Evolutionary conservation across 2,329 filamentous ascomycete genomes (phyloP).

Genomic region (Geosmithia putterillii): DNA sequence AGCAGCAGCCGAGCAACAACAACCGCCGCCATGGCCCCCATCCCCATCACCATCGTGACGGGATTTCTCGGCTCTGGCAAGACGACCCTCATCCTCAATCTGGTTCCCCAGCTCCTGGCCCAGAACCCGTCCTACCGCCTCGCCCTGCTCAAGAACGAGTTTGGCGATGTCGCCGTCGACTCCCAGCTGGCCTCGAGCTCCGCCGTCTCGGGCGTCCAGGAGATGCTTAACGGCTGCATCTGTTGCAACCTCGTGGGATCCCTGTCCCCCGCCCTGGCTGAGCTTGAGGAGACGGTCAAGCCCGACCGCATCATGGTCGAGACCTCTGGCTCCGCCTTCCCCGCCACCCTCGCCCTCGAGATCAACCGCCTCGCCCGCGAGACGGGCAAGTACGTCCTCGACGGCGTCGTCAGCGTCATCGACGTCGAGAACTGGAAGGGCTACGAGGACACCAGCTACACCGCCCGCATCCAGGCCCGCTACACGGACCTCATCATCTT

Average conservation of each 20-base stretch:
- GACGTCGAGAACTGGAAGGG: conserved; percentile 94
- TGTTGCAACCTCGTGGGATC: conserved; percentile 98
- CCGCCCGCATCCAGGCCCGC: conserved; percentile 73
- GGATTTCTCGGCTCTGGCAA: conserved; percentile 95
- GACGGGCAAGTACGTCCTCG: conserved; percentile 58
- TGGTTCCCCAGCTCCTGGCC: conserved; percentile 79
- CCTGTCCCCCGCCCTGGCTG: conserved; percentile 64
- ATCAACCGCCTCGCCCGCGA: conserved; percentile 69
- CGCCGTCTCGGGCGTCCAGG: conserved; percentile 79
- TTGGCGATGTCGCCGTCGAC: conserved; percentile 88
- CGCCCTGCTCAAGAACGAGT: conserved; percentile 95
- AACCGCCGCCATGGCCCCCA: conserved; percentile 43
- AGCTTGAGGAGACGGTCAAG: conserved; percentile 44
- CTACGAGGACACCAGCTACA: conserved; percentile 84
- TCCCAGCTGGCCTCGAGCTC: conserved; percentile 75
- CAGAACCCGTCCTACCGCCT: conserved; percentile 66
- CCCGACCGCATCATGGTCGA: conserved; percentile 90
- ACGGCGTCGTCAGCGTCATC: conserved; percentile 81
- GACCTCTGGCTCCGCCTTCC: conserved; percentile 79
- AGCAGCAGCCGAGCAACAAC: too few relatives aligned
- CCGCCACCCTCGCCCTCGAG: conserved; percentile 82
- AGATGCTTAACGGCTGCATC: conserved; percentile 93
- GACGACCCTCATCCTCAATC: conserved; percentile 88
- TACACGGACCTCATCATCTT: conserved; percentile 87
- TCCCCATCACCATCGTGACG: conserved; percentile 88